Percentiles rank a stretch among this genome's conserved stretches.
Evolutionary conservation across 306 rosid species (phyloP).

Genomic region (Fagus sylvatica): DNA sequence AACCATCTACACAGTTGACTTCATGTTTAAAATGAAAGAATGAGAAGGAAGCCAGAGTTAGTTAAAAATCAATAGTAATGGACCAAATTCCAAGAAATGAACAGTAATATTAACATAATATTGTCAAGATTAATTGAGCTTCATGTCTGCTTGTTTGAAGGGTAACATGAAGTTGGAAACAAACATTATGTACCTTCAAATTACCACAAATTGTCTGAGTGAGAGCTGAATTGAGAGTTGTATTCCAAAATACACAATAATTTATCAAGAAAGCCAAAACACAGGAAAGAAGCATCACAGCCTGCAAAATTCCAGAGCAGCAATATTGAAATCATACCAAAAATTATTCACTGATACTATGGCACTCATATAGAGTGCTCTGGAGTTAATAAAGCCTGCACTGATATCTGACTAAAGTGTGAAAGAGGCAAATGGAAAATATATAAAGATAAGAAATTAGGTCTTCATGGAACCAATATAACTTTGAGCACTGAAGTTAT

Average conservation of each 20-base stretch:
- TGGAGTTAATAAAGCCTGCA: not conserved
- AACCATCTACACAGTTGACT: not conserved
- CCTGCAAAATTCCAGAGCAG: conserved; percentile 50
- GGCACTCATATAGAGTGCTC: not conserved
- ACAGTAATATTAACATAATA: not conserved
- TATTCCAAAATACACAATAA: conserved; percentile 71
- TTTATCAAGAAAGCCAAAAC: conserved; percentile 69
- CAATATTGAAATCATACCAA: conserved; percentile 20
- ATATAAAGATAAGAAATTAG: not conserved
- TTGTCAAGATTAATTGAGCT: not conserved
- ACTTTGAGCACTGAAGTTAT: not conserved
- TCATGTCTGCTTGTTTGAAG: not conserved
- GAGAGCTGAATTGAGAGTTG: conserved; percentile 80
- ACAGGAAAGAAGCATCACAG: conserved; percentile 73
- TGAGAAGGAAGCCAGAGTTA: not conserved
- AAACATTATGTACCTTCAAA: conserved; percentile 39
- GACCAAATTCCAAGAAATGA: not conserved
- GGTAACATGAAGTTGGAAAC: not conserved
- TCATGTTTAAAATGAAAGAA: not conserved
- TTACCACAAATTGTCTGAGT: conserved; percentile 86
- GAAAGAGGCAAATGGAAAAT: not conserved
- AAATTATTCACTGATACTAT: not conserved
- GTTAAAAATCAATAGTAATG: not conserved
- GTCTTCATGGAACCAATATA: not conserved
- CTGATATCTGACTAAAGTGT: not conserved